Conservation (phyloP, 176 grass and related monocot species). For the Oryza officinalis region DNA sequence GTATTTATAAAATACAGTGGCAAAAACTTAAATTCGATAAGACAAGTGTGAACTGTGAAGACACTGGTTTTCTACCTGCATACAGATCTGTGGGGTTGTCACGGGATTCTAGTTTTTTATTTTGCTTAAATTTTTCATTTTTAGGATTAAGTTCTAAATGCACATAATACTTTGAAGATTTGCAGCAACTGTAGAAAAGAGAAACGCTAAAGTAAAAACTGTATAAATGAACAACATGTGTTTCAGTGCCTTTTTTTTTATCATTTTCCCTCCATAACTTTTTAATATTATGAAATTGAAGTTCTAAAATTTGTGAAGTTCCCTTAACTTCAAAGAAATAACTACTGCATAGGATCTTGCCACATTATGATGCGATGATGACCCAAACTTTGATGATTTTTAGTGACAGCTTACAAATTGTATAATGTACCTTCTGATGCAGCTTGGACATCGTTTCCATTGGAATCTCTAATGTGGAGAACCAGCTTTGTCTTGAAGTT, state of each 20-base stretch:
- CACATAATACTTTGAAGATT: background rate
- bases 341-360: background rate
- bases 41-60: background rate
- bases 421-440: slow-evolving; percentile 48
- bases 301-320: background rate
- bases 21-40: background rate
- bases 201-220: background rate
- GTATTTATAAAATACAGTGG: background rate
- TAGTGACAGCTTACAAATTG: background rate
- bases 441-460: slow-evolving; percentile 20
- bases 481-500: slow-evolving; percentile 45
- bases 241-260: background rate
- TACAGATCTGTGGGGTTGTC: background rate
- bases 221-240: background rate
- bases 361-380: background rate
- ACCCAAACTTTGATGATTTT: background rate
- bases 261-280: background rate
- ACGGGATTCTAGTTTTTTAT: background rate
- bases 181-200: background rate
- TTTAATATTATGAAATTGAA: background rate
- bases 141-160: background rate
- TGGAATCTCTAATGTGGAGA: slow-evolving; percentile 44
- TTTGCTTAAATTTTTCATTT: background rate
- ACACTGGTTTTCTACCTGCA: background rate
- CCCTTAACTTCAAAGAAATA: background rate